A percentile compares a stretch with the other conserved stretches of the same genome.
Evolutionary conservation across 2,329 filamentous ascomycete genomes (phyloP).

Genomic region (Alternaria metachromatica): DNA sequence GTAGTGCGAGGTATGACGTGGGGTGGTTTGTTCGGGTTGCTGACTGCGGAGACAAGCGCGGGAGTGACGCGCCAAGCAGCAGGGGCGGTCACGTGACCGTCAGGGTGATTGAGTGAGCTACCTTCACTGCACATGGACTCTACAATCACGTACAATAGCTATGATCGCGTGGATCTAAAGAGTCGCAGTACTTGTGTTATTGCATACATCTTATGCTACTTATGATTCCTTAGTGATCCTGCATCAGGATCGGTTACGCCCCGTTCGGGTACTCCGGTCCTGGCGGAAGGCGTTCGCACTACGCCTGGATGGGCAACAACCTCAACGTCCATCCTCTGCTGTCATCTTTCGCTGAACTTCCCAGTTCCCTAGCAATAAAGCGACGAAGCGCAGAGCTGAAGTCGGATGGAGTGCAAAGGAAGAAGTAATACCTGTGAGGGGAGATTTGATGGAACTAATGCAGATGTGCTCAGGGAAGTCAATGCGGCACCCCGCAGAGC

Average conservation of each 20-base stretch:
- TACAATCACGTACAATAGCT: neutral
- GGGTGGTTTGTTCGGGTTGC: constrained; percentile 4
- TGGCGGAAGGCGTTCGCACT: neutral
- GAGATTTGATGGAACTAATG: neutral
- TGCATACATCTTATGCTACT: neutral
- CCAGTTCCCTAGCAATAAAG: neutral
- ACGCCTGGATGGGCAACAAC: neutral
- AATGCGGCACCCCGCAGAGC: neutral
- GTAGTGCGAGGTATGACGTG: constrained; percentile 10
- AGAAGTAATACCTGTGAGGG: neutral
- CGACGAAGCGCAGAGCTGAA: neutral
- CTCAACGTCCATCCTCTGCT: neutral
- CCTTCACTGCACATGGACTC: neutral
- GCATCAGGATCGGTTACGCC: neutral
- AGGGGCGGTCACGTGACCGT: neutral
- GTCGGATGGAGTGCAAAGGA: neutral
- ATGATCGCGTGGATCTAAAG: neutral
- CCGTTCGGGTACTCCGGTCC: neutral
- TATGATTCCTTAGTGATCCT: neutral
- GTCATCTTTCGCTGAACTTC: neutral
- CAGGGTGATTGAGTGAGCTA: neutral
- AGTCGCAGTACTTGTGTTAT: neutral
- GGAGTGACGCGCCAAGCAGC: constrained; percentile 17
- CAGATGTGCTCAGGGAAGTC: neutral
- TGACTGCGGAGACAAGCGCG: constrained; percentile 23